Conservation (phyloP, 2,329 filamentous ascomycete genomes). For the Chaetothyriales sp. region DNA sequence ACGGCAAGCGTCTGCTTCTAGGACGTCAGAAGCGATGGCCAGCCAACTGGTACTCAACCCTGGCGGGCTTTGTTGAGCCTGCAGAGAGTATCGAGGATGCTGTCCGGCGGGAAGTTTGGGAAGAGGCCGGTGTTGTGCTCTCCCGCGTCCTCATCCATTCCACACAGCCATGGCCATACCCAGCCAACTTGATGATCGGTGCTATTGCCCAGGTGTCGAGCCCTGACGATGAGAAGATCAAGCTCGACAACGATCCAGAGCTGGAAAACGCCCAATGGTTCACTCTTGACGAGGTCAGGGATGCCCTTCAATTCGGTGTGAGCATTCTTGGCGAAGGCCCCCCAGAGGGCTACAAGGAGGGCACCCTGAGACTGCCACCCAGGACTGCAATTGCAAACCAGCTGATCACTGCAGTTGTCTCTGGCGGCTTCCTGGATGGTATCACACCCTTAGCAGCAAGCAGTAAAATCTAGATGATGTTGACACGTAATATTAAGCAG, state of each 20-base stretch:
- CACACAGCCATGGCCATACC: conserved; percentile 78
- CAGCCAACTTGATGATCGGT: conserved; percentile 70
- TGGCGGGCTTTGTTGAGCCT: conserved; percentile 75
- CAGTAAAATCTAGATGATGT: conserved; percentile 9
- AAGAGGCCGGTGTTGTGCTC: conserved; percentile 63
- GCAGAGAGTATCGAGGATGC: conserved; percentile 76
- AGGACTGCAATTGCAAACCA: conserved; percentile 85
- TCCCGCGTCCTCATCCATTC: conserved; percentile 69
- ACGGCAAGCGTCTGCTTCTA: conserved; percentile 63
- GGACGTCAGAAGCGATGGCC: conserved; percentile 78
- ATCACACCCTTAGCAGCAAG: conserved; percentile 33
- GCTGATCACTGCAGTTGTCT: conserved; percentile 62
- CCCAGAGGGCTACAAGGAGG: conserved; percentile 56
- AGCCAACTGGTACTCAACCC: conserved; percentile 69
- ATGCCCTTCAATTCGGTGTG: conserved; percentile 54
- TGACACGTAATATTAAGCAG: background rate
- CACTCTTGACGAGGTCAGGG: conserved; percentile 59
- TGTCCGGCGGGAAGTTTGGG: conserved; percentile 70
- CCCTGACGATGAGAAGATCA: conserved; percentile 64
- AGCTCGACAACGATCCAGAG: conserved; percentile 77
- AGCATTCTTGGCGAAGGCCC: conserved; percentile 51
- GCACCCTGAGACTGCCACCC: conserved; percentile 64
- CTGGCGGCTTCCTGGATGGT: conserved; percentile 49
- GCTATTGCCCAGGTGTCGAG: conserved; percentile 70
- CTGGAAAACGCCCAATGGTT: conserved; percentile 86